Evolutionary conservation across 192 early-diverging fungal genomes (phyloP), one percentile per base, ranked within the genome.

Genomic region (Backusella psychrophila): DNA sequence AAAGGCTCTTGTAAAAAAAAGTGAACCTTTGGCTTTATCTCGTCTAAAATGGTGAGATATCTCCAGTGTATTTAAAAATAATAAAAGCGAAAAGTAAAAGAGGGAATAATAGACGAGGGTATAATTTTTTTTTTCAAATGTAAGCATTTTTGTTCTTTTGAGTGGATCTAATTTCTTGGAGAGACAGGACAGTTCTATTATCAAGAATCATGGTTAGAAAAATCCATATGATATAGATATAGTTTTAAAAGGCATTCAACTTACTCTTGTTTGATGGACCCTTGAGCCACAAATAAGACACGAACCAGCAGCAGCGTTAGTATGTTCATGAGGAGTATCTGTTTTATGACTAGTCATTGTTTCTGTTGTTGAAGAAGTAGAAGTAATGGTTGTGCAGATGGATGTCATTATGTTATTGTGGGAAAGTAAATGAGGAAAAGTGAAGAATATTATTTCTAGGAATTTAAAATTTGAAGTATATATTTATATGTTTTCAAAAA

Each of bases 231-330:
- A 23, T 3, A 56, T 19, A 23, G 3, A 49, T 49, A 19, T 49
- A 19, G 6, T 7, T 59, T 26, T 59, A 26, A 23, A 8, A 56
- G 5, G 8, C 23, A 59, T 23, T 21, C n/a, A 59, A 59, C 53
- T 59, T 59, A 59, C 53, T 59, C 53, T 59, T 59, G 53, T 59
- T 26, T 59, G 53, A 26, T 59, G 53, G 11, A 59, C 53, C 23
- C 53, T 59, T 59, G 53, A 59, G 53, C 53, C 53, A 59, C 53
- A 59, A 59, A 59, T 59, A 59, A 59, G 53, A 59, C 53, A 59
- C 9, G n/a, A 19, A 23, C 53, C 53, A 26, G 53, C 53, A 59
- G 53, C 53, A 59, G 21, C 53, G 11, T 59, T 29, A 23, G 53
- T 59, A 26, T 59, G 53, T 3, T 59, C 53, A 23, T 59, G n/a